These are phyloP conservation scores for Chytriomyces sp. DNA, from an alignment of 192 early-diverging fungal species.

Conservation along the genomic window DNA sequence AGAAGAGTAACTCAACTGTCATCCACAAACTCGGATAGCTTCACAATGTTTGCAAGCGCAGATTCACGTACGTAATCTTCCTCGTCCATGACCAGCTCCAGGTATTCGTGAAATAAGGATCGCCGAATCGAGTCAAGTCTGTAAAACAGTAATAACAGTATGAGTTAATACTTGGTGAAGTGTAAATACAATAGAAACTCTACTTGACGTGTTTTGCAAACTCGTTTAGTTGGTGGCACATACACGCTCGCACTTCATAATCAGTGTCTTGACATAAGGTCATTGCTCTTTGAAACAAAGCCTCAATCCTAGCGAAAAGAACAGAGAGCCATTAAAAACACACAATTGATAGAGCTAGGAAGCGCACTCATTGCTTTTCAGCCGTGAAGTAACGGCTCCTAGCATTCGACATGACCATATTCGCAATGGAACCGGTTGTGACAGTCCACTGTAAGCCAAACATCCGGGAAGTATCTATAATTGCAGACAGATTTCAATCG, in stretches of 20 bases:
- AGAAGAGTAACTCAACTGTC: slow-evolving; percentile 27
- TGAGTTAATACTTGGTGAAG: slow-evolving; percentile 5
- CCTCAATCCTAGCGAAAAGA: slow-evolving; percentile 19
- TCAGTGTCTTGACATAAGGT: slow-evolving; percentile 58
- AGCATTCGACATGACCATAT: slow-evolving; percentile 51
- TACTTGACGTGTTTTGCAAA: slow-evolving; percentile 45
- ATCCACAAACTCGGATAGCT: slow-evolving; percentile 47
- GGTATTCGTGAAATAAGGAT: slow-evolving; percentile 47
- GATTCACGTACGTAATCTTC: slow-evolving; percentile 49
- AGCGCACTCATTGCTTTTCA: slow-evolving; percentile 43
- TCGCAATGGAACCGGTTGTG: slow-evolving; percentile 49
- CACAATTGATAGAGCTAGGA: not conserved
- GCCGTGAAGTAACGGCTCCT: slow-evolving; percentile 38
- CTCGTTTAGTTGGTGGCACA: slow-evolving; percentile 51
- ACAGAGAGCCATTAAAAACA: not conserved
- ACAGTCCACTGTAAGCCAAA: slow-evolving; percentile 37
- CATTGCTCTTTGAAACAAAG: slow-evolving; percentile 43
- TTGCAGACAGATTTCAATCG: not conserved
- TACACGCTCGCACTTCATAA: slow-evolving; percentile 55
- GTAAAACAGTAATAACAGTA: no score
- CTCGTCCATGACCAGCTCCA: slow-evolving; percentile 57
- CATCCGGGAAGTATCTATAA: slow-evolving; percentile 47
- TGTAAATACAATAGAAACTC: slow-evolving; percentile 13
- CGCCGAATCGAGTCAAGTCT: slow-evolving; percentile 34
- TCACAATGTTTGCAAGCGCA: slow-evolving; percentile 46